Base-by-base conservation (phyloP, 2,329 filamentous ascomycete genomes). In the Aspergillus ochraceus region DNA sequence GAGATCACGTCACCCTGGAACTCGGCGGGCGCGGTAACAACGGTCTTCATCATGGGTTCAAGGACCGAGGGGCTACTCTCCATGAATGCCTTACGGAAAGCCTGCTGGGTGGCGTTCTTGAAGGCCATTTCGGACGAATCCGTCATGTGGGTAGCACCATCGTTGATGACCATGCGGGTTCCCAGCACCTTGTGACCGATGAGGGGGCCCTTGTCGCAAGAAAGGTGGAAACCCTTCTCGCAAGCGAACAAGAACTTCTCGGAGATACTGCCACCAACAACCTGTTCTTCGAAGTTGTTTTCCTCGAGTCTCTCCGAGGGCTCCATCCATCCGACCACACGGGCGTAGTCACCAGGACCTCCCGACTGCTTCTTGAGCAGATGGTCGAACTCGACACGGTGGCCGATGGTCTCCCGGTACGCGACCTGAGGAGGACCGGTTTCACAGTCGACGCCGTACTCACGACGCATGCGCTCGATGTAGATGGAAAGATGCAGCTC, bases 41-140 rank as follows among this genome's bases (percentile, higher is more conserved):
- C 93, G 0, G 92, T 97, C 85, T 97, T 98, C 95, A 99, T 99
- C 57, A 99, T 80, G 5, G 95, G 95, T 79, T 99, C 95, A 39
- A 99, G 86, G 10, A 99, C 88, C 70, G 91, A 86, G 2, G 94
- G 93, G 55, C 88, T 86, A 36, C 89, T 91, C 12, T 90, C 87
- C 61, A 84, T 83, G 81, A 99, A 98, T 19, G 92, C 90, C 80
- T 97, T 97, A 68, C 90, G 88, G 88, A 99, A 99, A 26, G 95
- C 95, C 82, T 97, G 91, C 77, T 97, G 92, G 2, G 95, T 96
- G 12, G 95, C 94, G 68, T 89, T 89, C 78, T 90, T 96, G 86
- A 99, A 99, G 12, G 95, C 88, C 83, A 93, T 91, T 85, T 99
- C 95, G 30, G 91, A 96, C 14, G 95, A 98, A 82, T 99, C 95